Evolutionary conservation across 768 basidiomycete species (phyloP), one percentile per base, ranked within the genome.

Genomic region (Termitomyces sp.): DNA sequence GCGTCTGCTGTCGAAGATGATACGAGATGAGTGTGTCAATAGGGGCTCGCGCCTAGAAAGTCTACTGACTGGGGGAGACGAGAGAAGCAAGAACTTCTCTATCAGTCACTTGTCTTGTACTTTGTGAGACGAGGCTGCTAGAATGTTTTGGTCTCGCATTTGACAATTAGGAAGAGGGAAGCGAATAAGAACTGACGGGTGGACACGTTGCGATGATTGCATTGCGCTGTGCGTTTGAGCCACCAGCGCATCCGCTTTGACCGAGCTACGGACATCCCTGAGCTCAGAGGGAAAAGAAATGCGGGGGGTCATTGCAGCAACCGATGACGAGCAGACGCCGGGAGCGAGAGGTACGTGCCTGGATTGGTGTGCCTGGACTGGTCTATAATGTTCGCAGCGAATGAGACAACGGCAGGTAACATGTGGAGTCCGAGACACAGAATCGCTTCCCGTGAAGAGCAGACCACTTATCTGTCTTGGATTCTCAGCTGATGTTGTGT

Each of bases 371-470:
- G 51, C 37, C 51, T 52, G 51, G n/a, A 12, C 40, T 30, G 26
- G 51, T 52, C 51, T 52, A 4, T 52, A 40, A 52, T 52, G 51
- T 52, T 52, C n/a, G 18, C 50, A 27, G n/a, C 13, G 22, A 48
- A 30, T 44, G 53, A 54, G 62, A 53, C 51, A 57, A 32, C 50
- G 42, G 33, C 33, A 33, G 57, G 47, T 53, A 46, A 50, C 50
- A 56, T 56, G 60, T 60, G 55, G 30, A 26, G 53, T 43, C 48
- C 53, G 49, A 64, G 48, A 58, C 60, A 58, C 16, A 37, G 30
- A 57, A 53, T 34, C 22, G 6, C 24, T 40, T 39, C 44, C 34
- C 43, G 26, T 26, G 37, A 30, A 48, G n/a, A 45, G 22, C 26
- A 54, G 43, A 27, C 24, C 33, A 39, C 27, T 43, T 42, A n/a